Conservation (phyloP, 805 yeast species). For the Debaryomyces maramus region DNA sequence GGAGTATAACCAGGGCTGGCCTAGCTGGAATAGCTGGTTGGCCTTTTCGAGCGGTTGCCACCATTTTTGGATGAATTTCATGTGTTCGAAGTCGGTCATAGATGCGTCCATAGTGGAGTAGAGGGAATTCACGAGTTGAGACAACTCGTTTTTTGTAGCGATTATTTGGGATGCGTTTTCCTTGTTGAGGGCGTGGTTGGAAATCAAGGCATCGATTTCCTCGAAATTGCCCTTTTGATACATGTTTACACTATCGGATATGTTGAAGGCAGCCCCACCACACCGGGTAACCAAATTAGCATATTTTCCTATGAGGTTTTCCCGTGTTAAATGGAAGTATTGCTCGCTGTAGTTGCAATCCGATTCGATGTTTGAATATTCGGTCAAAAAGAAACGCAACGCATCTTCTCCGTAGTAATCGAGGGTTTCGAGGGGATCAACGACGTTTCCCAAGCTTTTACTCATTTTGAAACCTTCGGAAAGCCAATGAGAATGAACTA, state of each 20-base stretch:
- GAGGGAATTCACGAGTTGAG: constrained; percentile 33
- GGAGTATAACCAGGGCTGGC: constrained; percentile 73
- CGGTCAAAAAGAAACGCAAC: constrained; percentile 71
- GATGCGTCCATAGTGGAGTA: constrained; percentile 40
- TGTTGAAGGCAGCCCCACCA: constrained; percentile 67
- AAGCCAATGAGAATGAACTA: constrained; percentile 95
- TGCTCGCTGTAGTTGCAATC: constrained; percentile 80
- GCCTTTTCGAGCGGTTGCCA: constrained; percentile 61
- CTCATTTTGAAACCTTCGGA: constrained; percentile 91
- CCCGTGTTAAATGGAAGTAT: constrained; percentile 52
- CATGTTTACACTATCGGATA: constrained; percentile 44
- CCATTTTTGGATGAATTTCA: constrained; percentile 54
- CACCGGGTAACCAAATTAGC: constrained; percentile 77
- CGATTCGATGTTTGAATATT: constrained; percentile 67
- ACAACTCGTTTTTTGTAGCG: constrained; percentile 22
- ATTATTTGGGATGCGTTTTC: constrained; percentile 13
- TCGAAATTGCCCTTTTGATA: constrained; percentile 21
- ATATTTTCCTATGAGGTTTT: constrained; percentile 74
- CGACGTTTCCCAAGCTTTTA: constrained; percentile 88
- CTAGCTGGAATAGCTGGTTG: constrained; percentile 64
- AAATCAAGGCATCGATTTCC: constrained; percentile 23
- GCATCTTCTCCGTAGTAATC: constrained; percentile 69
- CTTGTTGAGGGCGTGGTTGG: constrained; percentile 2
- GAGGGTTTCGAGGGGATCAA: constrained; percentile 76
- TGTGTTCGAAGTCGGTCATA: constrained; percentile 50